Base-by-base conservation (phyloP, 2,329 filamentous ascomycete species). In the Botrytis tulipae region DNA sequence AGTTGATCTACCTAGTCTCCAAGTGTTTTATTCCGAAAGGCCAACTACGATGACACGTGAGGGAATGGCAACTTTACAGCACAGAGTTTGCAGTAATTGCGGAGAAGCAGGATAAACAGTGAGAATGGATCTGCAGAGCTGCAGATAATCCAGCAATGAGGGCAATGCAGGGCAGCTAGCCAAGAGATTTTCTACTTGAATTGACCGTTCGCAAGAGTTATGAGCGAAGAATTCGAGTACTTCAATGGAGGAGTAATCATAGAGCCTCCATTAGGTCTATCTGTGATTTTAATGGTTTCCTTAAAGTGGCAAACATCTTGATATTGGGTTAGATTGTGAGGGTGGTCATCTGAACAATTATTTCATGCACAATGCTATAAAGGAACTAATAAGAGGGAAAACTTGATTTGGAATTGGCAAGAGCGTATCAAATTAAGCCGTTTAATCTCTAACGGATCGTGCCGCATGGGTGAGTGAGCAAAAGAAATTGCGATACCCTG, bases 311-410 rank as follows among this genome's bases (percentile, higher is more conserved):
- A 54, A 20, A 37, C 1, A 40, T 40, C 9, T 29, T 4, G 46
- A 22, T 29, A 40, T 14, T 40, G 46, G 16, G 51, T 18, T 29
- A 18, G 8, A 4, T 29, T 51, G 32, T 29, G 44, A 18, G 22
- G 32, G 22, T 22, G 25, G 46, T 67, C 65, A 67, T 67, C 46
- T 67, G 44, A n/a, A 48, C 63, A 67, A 14, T 51, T 40, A 37
- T 35, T 51, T 51, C 16, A 10, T 18, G 44, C 32, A 66, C 12
- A 51, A 18, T 20, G 4, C 4, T 51, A n/a, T 4, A 18, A 29
- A 37, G 20, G 35, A n/a, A 37, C 25, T 16, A 51, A 37, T 46
- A 16, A 67, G 35, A 51, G 7, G 29, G n/a, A 40, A 51, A 35
- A 3, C 16, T 10, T 54, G 14, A 67, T n/a, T 67, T 18, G 8